These are phyloP conservation scores for Ustilago crameri DNA, from an alignment of 1,284 basidiomycete genomes.

Conservation along the genomic window DNA sequence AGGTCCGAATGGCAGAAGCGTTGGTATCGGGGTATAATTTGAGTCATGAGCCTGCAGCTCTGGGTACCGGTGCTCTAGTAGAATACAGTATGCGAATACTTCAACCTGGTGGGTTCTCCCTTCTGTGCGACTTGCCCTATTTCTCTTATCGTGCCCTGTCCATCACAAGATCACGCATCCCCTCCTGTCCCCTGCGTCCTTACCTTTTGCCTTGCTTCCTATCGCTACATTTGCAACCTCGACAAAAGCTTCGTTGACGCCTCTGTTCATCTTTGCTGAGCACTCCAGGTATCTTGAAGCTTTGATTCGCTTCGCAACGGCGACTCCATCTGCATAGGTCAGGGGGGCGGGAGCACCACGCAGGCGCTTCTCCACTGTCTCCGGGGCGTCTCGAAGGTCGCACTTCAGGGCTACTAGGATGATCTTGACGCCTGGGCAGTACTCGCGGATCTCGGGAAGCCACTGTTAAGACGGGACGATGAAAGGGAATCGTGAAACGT, in stretches of 20 bases:
- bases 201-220: background rate
- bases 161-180: too few species aligned
- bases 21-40: too few species aligned
- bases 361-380: slow-evolving; percentile 71
- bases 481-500: background rate
- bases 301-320: slow-evolving; percentile 37
- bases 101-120: too few species aligned
- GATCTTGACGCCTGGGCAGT: slow-evolving; percentile 92
- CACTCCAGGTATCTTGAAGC: slow-evolving; percentile 74
- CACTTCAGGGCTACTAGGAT: slow-evolving; percentile 79
- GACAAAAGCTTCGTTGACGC: slow-evolving; percentile 85
- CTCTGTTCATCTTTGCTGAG: slow-evolving; percentile 93
- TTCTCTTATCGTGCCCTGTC: too few species aligned
- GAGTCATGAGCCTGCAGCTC: too few species aligned
- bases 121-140: too few species aligned
- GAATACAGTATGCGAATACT: too few species aligned
- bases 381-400: slow-evolving; percentile 85
- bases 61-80: too few species aligned
- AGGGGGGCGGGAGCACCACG: slow-evolving; percentile 74
- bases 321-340: slow-evolving; percentile 80
- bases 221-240: slow-evolving; percentile 33
- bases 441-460: slow-evolving; percentile 84
- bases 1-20: too few species aligned
- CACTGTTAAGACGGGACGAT: slow-evolving; percentile 73
- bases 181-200: too few species aligned